phyloP scores from a whole-genome alignment of 2,329 filamentous ascomycete species.

The Catunica adiposa region DNA sequence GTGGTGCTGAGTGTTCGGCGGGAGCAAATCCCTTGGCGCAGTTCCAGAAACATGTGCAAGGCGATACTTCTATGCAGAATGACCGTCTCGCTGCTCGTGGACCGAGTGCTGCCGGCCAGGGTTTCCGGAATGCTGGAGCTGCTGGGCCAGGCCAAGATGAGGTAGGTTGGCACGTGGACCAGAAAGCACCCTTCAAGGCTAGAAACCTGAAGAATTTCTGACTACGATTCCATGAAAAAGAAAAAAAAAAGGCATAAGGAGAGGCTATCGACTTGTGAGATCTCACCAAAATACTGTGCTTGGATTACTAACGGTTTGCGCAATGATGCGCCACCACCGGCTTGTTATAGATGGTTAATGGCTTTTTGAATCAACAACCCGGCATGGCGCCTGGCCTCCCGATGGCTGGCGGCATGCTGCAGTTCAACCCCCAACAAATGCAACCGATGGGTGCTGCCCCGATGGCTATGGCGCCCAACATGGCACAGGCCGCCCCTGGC shows the following conservation, averaged over 20 bases:
- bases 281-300: slow-evolving; percentile 2
- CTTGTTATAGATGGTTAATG: slow-evolving; percentile 65
- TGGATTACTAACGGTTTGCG: neutral
- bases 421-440: slow-evolving; percentile 31
- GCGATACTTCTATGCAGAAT: slow-evolving; percentile 87
- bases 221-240: too few relatives aligned
- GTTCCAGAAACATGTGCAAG: slow-evolving; percentile 91
- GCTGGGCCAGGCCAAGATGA: slow-evolving; percentile 53
- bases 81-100: slow-evolving; percentile 69
- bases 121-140: slow-evolving; percentile 58
- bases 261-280: neutral
- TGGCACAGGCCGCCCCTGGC: slow-evolving; percentile 21
- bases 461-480: slow-evolving; percentile 32
- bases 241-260: neutral
- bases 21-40: slow-evolving; percentile 91
- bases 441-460: slow-evolving; percentile 20
- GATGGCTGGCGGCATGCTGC: slow-evolving; percentile 32
- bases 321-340: neutral
- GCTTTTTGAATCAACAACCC: slow-evolving; percentile 72
- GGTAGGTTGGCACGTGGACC: slow-evolving; percentile 26
- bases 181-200: neutral
- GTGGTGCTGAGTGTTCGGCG: slow-evolving; percentile 90
- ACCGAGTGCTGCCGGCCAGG: slow-evolving; percentile 52
- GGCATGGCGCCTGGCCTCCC: slow-evolving; percentile 37
- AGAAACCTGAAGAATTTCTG: neutral